phyloP scores from a whole-genome alignment of 2,329 filamentous ascomycete genomes.

The Trichoderma afroharzianum region DNA sequence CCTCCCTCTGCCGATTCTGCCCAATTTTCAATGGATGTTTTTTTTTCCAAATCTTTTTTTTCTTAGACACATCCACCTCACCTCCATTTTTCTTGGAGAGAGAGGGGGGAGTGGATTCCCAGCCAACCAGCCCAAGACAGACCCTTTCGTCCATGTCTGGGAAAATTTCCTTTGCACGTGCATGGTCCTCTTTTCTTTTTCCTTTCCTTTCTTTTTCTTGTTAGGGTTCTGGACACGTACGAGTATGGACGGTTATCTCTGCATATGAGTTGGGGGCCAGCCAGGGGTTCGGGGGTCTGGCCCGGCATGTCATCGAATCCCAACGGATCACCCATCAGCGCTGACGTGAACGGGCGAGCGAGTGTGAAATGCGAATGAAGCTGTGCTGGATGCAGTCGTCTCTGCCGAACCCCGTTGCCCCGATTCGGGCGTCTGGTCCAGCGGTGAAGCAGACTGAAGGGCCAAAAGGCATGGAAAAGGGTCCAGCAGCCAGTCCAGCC shows the following conservation, averaged over 20 bases:
- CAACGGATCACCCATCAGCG: background rate
- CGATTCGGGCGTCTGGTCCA: slow-evolving; percentile 12
- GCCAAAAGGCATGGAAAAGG: background rate
- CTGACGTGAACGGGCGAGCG: background rate
- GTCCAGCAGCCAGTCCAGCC: background rate
- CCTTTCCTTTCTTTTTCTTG: background rate
- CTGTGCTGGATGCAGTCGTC: background rate
- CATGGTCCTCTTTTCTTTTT: background rate
- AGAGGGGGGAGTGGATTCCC: background rate
- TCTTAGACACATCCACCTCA: background rate
- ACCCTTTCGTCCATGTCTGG: background rate
- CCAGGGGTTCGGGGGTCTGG: background rate
- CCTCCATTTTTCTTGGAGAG: background rate
- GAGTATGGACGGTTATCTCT: background rate
- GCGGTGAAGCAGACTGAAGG: background rate
- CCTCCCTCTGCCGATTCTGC: slow-evolving; percentile 3
- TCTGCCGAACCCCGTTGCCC: slow-evolving; percentile 1
- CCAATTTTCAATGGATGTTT: background rate
- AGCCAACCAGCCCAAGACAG: background rate
- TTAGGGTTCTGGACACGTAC: background rate
- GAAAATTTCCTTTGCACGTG: background rate
- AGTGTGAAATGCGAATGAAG: background rate
- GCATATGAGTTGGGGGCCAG: background rate
- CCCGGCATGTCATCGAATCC: background rate
- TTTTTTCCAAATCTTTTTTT: background rate